Evolutionary conservation across 176 grass and related monocot genomes (phyloP), one percentile per base, ranked within the genome.

Genomic region (Aechmea fasciata): DNA sequence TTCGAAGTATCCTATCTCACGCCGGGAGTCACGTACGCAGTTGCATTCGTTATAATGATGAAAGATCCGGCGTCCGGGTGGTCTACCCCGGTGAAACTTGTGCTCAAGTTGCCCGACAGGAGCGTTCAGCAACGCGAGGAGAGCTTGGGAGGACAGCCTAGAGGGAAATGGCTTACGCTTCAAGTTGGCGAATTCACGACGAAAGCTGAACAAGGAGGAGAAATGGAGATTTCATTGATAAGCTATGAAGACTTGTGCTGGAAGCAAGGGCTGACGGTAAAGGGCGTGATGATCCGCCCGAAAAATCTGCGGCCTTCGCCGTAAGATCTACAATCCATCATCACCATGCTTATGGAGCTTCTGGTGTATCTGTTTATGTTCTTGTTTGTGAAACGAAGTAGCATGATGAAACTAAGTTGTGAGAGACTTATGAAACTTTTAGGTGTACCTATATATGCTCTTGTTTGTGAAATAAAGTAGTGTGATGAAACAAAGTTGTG

Each of bases 221-320:
- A 71, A 65, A 13, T 76, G 13, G 87, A 90, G 13, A 70, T 90
- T 17, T 90, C 83, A 50, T 11, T 90, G 79, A 68, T 74, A 15
- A 68, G 80, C 53, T 79, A 74, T 10, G 72, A 75, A 2, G 63
- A 67, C 33, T 71, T 64, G 26, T 3, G 26, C 1, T 90, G 87
- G 87, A 90, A 90, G 64, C 59, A 3, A 10, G 79, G 83, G 20
- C 83, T 90, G 49, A 59, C 83, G 15, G 48, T 90, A 53, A 90
- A 82, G 64, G 76, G 79, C 69, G 59, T 90, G 64, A 83, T 73
- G 51, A 26, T 90, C 61, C 22, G 11, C 19, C 79, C 87, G 0
- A 73, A 76, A 50, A 50, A 85, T 41, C 6, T 41, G 33, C 33
- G 4, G 33, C 4, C 33, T 41, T 7, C 33, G 4, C 33, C 33